Base-by-base conservation (phyloP, 2,329 filamentous ascomycete species). In the Fusarium concolor region DNA sequence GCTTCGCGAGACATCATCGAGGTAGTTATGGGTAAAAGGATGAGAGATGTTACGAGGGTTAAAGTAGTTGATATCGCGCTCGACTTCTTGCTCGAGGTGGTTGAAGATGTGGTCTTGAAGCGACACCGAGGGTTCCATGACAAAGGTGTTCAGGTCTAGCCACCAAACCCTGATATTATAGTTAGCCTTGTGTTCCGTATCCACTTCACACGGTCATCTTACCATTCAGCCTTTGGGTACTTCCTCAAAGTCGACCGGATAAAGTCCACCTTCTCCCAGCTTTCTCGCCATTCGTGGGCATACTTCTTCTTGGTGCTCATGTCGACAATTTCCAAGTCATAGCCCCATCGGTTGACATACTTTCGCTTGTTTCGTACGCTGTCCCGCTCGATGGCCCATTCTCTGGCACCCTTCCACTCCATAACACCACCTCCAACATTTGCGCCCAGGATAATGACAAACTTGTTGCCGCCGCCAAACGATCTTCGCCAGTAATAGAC, bases 281-380 rank as follows among this genome's bases (percentile, higher is more conserved):
- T 96, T 81, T 99, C 96, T 75, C 96, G 89, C 96, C 96, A 99
- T 81, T 99, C 96, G 81, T 99, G 96, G 28, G 96, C 95, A 78
- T 99, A 99, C 70, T 94, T 90, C 82, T 97, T 98, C 86, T 97
- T 97, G 54, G 94, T 97, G 82, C 94, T 95, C 94, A 99, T 97
- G 79, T 99, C 96, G 71, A 97, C 93, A 76, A 98, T 91, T 78
- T 99, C 96, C 60, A 99, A 83, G 65, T 97, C 92, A 78, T 99
- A 98, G 15, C 96, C 96, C 94, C 96, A 98, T 77, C 86, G 87
- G 33, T 88, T 85, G 4, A 89, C 91, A 76, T 99, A 99, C 75
- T 90, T 92, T 77, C 91, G 90, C 84, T 99, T 99, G 82, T 99
- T 99, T 78, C 90, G 90, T 55, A 98, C 89, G 76, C 95, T 98